Evolutionary conservation across 352 stramenopile species (phyloP).

Genomic region (Pythium biforme): DNA sequence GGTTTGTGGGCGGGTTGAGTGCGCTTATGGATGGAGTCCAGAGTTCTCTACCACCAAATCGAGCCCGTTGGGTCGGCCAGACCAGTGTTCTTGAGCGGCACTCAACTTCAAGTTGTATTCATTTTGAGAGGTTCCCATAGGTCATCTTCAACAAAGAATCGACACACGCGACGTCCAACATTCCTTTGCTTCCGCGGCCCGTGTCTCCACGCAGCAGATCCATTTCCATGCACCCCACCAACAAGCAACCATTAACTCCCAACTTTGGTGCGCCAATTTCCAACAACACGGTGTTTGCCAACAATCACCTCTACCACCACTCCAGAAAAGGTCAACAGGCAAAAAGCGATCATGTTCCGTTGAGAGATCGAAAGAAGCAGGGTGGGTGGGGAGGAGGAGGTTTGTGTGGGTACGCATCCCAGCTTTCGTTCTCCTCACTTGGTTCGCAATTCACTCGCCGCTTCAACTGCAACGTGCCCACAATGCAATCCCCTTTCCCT

Average conservation of each 20-base stretch:
- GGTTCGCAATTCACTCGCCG: neutral
- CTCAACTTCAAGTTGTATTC: slow-evolving; percentile 53
- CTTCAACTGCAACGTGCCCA: slow-evolving; percentile 26
- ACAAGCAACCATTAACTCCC: too few relatives aligned
- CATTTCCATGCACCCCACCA: slow-evolving; percentile 23
- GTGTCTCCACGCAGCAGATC: slow-evolving; percentile 11
- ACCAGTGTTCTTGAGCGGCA: neutral
- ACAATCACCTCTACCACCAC: too few relatives aligned
- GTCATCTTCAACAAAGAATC: slow-evolving; percentile 45
- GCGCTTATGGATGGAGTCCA: too few relatives aligned
- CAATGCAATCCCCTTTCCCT: slow-evolving; percentile 2
- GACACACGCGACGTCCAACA: slow-evolving; percentile 28
- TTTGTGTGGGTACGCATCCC: neutral
- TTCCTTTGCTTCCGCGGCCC: neutral
- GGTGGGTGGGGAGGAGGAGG: too few relatives aligned
- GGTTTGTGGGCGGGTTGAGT: neutral
- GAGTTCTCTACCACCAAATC: too few relatives aligned
- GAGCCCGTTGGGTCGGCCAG: neutral
- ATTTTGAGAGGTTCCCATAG: slow-evolving; percentile 29
- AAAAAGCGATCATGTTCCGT: neutral
- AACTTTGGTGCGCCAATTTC: too few relatives aligned
- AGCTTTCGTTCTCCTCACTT: neutral
- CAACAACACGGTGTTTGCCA: too few relatives aligned
- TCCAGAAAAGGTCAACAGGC: too few relatives aligned
- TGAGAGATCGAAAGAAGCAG: neutral